These are phyloP conservation scores for Pythium chondricola DNA, from an alignment of 352 stramenopile species.

Conservation along the genomic window DNA sequence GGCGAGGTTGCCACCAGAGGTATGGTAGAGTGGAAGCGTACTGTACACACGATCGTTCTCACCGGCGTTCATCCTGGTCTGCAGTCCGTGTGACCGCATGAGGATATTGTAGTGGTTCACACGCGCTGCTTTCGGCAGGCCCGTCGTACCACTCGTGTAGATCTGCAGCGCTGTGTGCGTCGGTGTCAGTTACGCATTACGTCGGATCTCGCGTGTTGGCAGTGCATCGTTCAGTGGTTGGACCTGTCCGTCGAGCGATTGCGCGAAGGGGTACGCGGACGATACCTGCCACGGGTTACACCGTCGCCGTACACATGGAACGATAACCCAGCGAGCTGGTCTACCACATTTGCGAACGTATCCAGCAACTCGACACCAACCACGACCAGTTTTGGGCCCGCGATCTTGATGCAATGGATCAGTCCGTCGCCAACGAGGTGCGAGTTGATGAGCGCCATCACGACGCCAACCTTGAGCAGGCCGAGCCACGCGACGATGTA, in stretches of 20 bases:
- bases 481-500: constrained; percentile 82
- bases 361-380: constrained; percentile 37
- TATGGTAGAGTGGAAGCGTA: constrained; percentile 81
- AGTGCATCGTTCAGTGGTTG: constrained; percentile 19
- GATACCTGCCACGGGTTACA: constrained; percentile 14
- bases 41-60: constrained; percentile 72
- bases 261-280: constrained; percentile 24
- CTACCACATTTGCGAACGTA: constrained; percentile 29
- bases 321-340: constrained; percentile 28
- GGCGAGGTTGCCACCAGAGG: constrained; percentile 69
- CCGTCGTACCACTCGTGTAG: constrained; percentile 83
- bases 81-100: constrained; percentile 47
- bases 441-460: constrained; percentile 84
- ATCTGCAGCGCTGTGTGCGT: constrained; percentile 71
- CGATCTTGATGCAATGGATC: constrained; percentile 71
- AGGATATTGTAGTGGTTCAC: constrained; percentile 76
- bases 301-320: constrained; percentile 56
- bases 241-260: constrained; percentile 35
- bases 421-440: constrained; percentile 56
- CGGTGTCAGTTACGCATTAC: constrained; percentile 25
- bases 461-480: constrained; percentile 76
- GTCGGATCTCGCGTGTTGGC: constrained; percentile 21
- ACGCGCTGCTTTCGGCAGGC: constrained; percentile 67
- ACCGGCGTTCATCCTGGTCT: constrained; percentile 39
- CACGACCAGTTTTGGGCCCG: constrained; percentile 53